These are phyloP conservation scores for Chlorella variabilis DNA, from an alignment of 163 green algal genomes.

Conservation along the genomic window DNA sequence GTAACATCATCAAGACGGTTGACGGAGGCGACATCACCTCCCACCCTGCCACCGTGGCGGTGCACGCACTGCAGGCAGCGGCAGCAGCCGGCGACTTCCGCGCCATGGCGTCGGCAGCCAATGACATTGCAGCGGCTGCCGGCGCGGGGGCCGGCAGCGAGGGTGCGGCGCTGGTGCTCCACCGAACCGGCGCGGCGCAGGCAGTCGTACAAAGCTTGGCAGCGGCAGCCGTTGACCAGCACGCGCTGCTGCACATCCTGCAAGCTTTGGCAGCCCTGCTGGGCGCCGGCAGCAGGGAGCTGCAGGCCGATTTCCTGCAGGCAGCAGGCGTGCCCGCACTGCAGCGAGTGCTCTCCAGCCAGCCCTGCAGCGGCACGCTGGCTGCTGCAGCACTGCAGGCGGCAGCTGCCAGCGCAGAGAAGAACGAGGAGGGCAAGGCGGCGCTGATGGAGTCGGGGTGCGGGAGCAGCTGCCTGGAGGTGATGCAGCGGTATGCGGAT, in stretches of 20 bases:
- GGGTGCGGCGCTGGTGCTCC: conserved; percentile 12
- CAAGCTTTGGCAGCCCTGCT: not conserved
- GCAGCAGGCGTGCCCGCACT: not conserved
- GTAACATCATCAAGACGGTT: conserved; percentile 38
- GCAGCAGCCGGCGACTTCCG: not conserved
- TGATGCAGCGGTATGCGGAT: conserved; percentile 1
- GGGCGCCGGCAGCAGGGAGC: not conserved
- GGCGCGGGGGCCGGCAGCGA: not conserved
- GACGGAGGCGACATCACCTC: conserved; percentile 10
- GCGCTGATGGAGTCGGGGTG: conserved; percentile 46
- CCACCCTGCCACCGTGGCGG: conserved; percentile 14
- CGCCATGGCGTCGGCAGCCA: not conserved
- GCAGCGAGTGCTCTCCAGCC: not conserved
- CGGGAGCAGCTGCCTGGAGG: conserved; percentile 26
- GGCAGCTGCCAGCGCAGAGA: conserved; percentile 34
- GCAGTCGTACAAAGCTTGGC: not conserved
- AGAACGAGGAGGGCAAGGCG: conserved; percentile 59
- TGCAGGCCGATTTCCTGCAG: conserved; percentile 22
- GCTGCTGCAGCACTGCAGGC: conserved; percentile 19
- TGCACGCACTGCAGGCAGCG: not conserved
- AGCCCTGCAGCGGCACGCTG: not conserved
- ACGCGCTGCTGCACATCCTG: not conserved
- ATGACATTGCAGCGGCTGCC: not conserved
- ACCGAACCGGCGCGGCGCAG: not conserved
- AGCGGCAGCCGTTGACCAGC: not conserved